Evolutionary conservation across 805 yeast genomes (phyloP), one percentile per base, ranked within the genome.

Genomic region (Kregervanrija pseudodelftensis): DNA sequence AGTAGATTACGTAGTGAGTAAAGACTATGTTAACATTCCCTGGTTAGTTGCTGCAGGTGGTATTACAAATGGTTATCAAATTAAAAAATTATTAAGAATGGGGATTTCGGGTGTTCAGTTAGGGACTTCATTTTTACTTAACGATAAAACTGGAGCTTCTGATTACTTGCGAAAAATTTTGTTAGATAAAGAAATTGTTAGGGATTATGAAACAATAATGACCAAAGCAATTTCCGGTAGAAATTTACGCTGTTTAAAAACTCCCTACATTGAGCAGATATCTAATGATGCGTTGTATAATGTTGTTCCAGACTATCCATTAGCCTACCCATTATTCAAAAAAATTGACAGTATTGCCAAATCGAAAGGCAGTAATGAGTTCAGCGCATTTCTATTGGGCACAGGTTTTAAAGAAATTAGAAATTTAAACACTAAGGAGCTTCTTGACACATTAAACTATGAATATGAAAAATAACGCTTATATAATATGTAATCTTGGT

Each of bases 181-280:
- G 14, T 37, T 37, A 12, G 33, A 22, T 9, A 30, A 30, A 30
- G 40, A 37, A 8, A 11, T 8, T 11, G 30, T 22, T n/a, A 22
- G 22, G 13, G 5, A 28, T 15, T 30, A 37, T 22, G 13, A n/a
- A 28, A 37, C 33, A 9, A 11, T 37, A 12, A 32, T 37, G 13
- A 28, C 40, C 8, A 15, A 31, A 14, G n/a, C 40, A n/a, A 37
- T 37, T 37, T 37, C 40, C 11, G 40, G 40, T 11, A 31, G 40
- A 12, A 37, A n/a, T n/a, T 37, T 37, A 28, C 12, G 33, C 3
- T 11, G 33, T 30, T 28, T 37, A 12, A 14, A 37, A 37, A 37
- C 40, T 8, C n/a, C 33, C 30, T 37, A 22, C 30, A 37, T 37
- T 30, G 12, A 37, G 12, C 16, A 15, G 22, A 11, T 37, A 22